Evolutionary conservation across 2,329 filamentous ascomycete species (phyloP), one percentile per base, ranked within the genome.

Genomic region (Mycosphaerella arachidis): DNA sequence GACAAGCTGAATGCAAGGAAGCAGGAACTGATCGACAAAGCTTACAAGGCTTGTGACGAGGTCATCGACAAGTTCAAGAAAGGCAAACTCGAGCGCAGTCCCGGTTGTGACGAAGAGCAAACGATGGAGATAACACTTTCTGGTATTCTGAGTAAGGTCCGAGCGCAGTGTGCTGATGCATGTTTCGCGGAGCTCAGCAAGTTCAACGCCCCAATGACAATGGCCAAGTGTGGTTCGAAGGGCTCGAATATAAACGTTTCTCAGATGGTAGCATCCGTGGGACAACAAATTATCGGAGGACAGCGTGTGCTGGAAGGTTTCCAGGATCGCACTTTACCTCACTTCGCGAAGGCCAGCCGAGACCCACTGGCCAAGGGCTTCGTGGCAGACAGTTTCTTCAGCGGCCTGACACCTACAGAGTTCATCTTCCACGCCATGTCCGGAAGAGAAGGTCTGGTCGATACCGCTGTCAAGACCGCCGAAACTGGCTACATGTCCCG

Each of bases 401-500:
- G 90, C 0, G 94, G 94, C 1, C 80, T 99, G 0, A 83, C 88
- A 1, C 93, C 94, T 1, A 92, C 90, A 0, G 94, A 99, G 70
- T 97, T 99, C 75, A 84, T 97, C 59, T 97, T 99, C 77, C 94
- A 99, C 84, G 94, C 94, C 67, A 97, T 97, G 78, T 96, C 92
- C 70, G 94, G 94, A 69, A 90, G 94, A 86, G 94, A 97, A 85
- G 94, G 94, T 85, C 80, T 99, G 67, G 92, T 99, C 71, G 94
- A 99, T 84, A 99, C 94, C 1, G 94, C 94, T 62, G 94, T 97
- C 78, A 99, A 99, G 80, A 99, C 94, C 56, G 94, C 94, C 56
- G 94, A 99, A 76, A 99, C 94, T 10, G 94, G 94, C 65, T 99
- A 99, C 78, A 99, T 99, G 94, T 97, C 93, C 64, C 88, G 94